Base-by-base conservation (phyloP, 2,329 filamentous ascomycete species). In the Talaromyces sp. region DNA sequence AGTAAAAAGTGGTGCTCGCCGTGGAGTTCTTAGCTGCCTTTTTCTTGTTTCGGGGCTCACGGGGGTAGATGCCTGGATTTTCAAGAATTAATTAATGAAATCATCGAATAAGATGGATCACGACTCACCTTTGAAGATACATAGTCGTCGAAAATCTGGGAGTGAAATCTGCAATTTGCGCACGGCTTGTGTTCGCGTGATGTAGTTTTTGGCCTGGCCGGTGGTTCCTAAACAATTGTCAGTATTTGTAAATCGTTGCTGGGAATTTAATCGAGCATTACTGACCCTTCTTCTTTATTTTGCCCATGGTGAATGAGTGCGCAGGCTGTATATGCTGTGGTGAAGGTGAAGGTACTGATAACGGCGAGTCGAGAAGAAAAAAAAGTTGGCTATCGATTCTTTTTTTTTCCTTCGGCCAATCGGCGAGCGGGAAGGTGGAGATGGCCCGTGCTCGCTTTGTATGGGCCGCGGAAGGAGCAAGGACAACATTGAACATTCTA, bases 131-230 rank as follows among this genome's bases (percentile, higher is more conserved):
- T 98, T 98, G 90, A 97, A 99, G 79, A 99, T 99, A 83, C 95
- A 99, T 77, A 99, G 86, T 82, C 96, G 90, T 81, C 95, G 90
- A 82, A 99, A 99, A 82, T 99, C 95, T 71, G 93, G 93, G 64
- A 99, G 87, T 74, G 91, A 97, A 80, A 99, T 91, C 82, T 99
- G 95, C 68, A 99, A 89, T 83, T 98, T 99, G 80, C 93, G 92
- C 73, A 99, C 92, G 54, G 95, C 95, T 83, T 97, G 93, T 49
- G 94, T 97, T 79, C 95, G 87, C 65, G 95, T 99, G 73, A 99
- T 93, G 84, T 94, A 99, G 86, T 99, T 99, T 83, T 95, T 97
- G 82, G 93, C 93, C 79, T 92, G 90, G 79, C 95, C 95, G 77
- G 93, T 85, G 78, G 91, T 88, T 76, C 93, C 88, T 89, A 70